Evolutionary conservation across 129 eudicot genomes (phyloP), one percentile per base, ranked within the genome.

Genomic region (Flaveria bidentis): DNA sequence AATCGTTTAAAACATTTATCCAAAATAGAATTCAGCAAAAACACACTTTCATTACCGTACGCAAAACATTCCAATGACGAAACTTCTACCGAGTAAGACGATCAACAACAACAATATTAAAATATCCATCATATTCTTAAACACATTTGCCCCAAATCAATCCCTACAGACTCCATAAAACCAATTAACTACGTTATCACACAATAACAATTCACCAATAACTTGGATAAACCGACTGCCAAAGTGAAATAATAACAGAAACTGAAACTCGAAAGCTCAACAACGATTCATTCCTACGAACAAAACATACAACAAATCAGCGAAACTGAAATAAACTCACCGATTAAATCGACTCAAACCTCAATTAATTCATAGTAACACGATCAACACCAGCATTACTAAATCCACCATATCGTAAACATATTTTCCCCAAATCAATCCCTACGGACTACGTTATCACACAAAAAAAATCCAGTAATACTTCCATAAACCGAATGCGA

Each of bases 241-340:
- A 36, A 36, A 49, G 26, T 3, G 42, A 52, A 51, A 51, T 33
- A 14, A 65, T 11, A 14, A 33, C 44, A 10, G 11, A 71, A 52
- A 51, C 50, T n/a, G 33, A 52, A 30, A 17, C 76, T 17, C 64
- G 44, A 39, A 72, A 52, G 18, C 36, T 52, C 76, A 17, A 51
- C 12, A 2, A 17, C 20, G 33, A 33, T 30, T 72, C 50, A 52
- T 52, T 72, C 61, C 17, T 4, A 53, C 65, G 33, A 50, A 50
- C 4, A 70, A 45, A 68, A 26, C 46, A 68, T 15, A 20, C 6
- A 58, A 30, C 23, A 26, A 2, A 71, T 5, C 75, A 33, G 18
- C 22, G 9, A 50, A 52, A 72, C 18, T 30, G 51, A 72, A 72
- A 36, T 36, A 41, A 72, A 72, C 50, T 74, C 57, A 60, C 57